Evolutionary conservation across 169 alveolate species (phyloP), one percentile per base, ranked within the genome.

Genomic region (Fabrea salina): DNA sequence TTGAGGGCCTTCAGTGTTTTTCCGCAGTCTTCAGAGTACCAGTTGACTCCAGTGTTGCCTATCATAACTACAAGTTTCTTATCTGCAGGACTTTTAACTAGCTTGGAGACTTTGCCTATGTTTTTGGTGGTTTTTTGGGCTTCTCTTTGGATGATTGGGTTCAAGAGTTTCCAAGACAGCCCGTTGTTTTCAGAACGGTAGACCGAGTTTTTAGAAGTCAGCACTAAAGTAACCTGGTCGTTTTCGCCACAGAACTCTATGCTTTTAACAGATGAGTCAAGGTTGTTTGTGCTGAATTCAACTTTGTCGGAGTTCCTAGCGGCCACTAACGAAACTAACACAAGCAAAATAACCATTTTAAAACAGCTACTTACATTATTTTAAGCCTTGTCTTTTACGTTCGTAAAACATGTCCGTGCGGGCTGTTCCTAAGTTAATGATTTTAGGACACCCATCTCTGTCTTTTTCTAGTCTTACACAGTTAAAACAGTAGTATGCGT

Each of bases 361-460:
- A n/a, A n/a, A n/a, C n/a, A n/a, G n/a, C 59, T 51, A 4, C 75
- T 64, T 77, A 37, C 90, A 75, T 79, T 86, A 82, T 58, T 86
- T 89, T 58, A 90, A 91, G 30, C 94, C 94, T 82, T 96, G 97
- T 78, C 97, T 97, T 87, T 97, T 98, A 80, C 99, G 87, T 81
- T 97, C 99, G 82, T 97, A 98, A 91, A 97, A 97, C 68, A 96
- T 89, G 92, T 98, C 99, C 32, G 99, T 97, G 83, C 96, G 97
- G 19, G 99, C 99, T 59, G 98, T 94, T 11, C 99, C 99, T 70
- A 98, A 89, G 90, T 97, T 98, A 16, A 98, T 97, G 32, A 98
- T 98, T 88, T 97, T 98, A 3, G 99, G 99, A 81, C 99, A 98
- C 8, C 99, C 99, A 90, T 98, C 99, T 54, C 99, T 97, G 81